A percentile compares a stretch with the other conserved stretches of the same genome.
These are phyloP conservation scores for Colletotrichum lupini DNA, from an alignment of 2,329 filamentous ascomycete genomes.

Conservation along the genomic window DNA sequence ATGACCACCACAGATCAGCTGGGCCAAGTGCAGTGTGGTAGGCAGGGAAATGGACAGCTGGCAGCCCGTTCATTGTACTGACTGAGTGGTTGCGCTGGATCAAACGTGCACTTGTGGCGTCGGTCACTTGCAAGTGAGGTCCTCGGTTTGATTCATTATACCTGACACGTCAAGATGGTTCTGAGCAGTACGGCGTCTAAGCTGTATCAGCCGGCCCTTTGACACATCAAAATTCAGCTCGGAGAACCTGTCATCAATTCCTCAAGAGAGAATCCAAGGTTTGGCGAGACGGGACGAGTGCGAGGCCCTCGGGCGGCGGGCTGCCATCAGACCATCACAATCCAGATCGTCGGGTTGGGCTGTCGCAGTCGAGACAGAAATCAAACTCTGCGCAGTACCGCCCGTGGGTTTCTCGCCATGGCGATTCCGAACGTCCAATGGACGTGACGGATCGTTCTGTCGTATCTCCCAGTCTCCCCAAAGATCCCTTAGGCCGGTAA, in stretches of 20 bases:
- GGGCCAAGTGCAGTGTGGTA: background rate
- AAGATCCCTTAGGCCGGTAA: background rate
- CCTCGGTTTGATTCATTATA: background rate
- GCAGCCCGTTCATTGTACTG: background rate
- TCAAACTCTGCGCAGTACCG: background rate
- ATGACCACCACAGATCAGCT: conserved; percentile 2
- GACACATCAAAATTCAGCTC: background rate
- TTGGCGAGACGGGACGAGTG: conserved; percentile 19
- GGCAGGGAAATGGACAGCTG: conserved; percentile 1
- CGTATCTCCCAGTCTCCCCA: background rate
- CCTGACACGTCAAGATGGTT: conserved; percentile 2
- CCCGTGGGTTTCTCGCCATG: background rate
- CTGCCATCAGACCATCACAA: conserved; percentile 19
- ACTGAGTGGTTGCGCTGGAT: background rate
- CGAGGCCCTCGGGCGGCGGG: background rate
- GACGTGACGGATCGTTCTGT: conserved; percentile 10
- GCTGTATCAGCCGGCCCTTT: background rate
- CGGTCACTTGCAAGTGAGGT: conserved; percentile 2
- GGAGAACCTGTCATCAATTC: conserved; percentile 4
- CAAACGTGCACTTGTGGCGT: conserved; percentile 24
- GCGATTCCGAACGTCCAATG: background rate
- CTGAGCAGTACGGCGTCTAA: background rate
- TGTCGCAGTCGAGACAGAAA: conserved; percentile 14
- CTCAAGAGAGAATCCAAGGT: background rate
- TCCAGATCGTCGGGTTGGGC: conserved; percentile 17